Base-by-base conservation (phyloP, 2,329 filamentous ascomycete genomes). In the Beauveria medogensis region DNA sequence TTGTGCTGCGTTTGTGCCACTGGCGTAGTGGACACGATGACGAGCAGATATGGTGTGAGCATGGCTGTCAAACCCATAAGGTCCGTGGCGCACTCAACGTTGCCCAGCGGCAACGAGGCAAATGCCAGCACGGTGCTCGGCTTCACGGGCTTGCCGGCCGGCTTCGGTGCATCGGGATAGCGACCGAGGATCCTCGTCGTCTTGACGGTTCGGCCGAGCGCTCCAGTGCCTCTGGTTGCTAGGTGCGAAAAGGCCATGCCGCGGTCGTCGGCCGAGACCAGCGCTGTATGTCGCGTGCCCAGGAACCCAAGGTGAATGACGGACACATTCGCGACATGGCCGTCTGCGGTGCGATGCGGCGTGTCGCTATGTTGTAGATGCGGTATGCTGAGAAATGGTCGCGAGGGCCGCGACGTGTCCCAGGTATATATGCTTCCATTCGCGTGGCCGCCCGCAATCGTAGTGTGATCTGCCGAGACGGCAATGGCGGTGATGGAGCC, bases 191-290 rank as follows among this genome's bases (percentile, higher is more conserved):
- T 92, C 63, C 95, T 84, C 2, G 90, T 93, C 0, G 91, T 96
- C 75, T 91, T 96, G 52, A 99, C 89, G 0, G 86, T 88, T 61
- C 94, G 84, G 6, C 89, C 92, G 24, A 99, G 82, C 26, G 92
- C 83, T 3, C 94, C 94, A 43, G 95, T 88, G 2, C 94, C 95
- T 67, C 95, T 83, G 10, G 91, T 96, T 10, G 94, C 95, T 10
- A 99, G 82, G 74, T 99, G 95, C 3, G 94, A 97, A 72, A 99
- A 99, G 0, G 94, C 93, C 95, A 99, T 99, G 22, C 95, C 94
- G 54, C 85, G 85, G 68, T 96, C 90, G 73, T 99, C 92, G 2
- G 94, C 94, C 4, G 94, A 99, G 12, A 97, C 92, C 5, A 99
- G 80, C 3, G 95, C 94, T 16, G 94, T 99, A 68, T 94, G 92